Evolutionary conservation across 805 yeast species (phyloP).

Genomic region (Dipodascus albidus): DNA sequence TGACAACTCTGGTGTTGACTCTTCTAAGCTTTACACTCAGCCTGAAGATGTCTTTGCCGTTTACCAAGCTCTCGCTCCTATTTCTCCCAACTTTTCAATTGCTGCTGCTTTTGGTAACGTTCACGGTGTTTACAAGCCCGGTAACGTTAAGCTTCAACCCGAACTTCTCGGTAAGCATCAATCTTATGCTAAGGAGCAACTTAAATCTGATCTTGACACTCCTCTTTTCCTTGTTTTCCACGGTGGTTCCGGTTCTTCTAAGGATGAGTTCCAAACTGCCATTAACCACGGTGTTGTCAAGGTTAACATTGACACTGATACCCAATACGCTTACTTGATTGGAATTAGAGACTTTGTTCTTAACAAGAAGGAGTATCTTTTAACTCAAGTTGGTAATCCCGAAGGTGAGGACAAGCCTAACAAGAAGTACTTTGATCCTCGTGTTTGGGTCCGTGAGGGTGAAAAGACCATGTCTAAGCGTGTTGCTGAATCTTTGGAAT

Average conservation of each 20-base stretch:
- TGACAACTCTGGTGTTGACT: constrained; percentile 88
- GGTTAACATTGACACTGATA: constrained; percentile 98
- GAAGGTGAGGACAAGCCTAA: constrained; percentile 98
- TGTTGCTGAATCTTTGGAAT: constrained; percentile 68
- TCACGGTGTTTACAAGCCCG: constrained; percentile 99
- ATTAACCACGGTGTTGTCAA: constrained; percentile 92
- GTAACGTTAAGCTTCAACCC: constrained; percentile 91
- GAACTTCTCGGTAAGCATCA: constrained; percentile 94
- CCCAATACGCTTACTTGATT: constrained; percentile 92
- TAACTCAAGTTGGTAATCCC: constrained; percentile 94
- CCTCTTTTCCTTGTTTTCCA: constrained; percentile 98
- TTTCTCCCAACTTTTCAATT: constrained; percentile 96
- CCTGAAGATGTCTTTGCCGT: constrained; percentile 92
- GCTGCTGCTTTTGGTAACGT: constrained; percentile 99
- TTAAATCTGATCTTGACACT: constrained; percentile 37
- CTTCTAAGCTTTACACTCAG: constrained; percentile 81
- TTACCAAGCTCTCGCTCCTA: constrained; percentile 77
- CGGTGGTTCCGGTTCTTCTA: constrained; percentile 99
- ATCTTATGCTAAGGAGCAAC: constrained; percentile 64
- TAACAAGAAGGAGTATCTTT: constrained; percentile 88
- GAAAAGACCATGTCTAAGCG: constrained; percentile 94
- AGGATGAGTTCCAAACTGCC: constrained; percentile 82
- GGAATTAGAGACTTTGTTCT: constrained; percentile 98
- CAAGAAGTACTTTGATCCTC: constrained; percentile 99
- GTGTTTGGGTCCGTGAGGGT: constrained; percentile 99